Percentiles rank a stretch among this genome's conserved stretches.
phyloP scores from a whole-genome alignment of 352 stramenopile species.

The Phytophthora pinifolia region DNA sequence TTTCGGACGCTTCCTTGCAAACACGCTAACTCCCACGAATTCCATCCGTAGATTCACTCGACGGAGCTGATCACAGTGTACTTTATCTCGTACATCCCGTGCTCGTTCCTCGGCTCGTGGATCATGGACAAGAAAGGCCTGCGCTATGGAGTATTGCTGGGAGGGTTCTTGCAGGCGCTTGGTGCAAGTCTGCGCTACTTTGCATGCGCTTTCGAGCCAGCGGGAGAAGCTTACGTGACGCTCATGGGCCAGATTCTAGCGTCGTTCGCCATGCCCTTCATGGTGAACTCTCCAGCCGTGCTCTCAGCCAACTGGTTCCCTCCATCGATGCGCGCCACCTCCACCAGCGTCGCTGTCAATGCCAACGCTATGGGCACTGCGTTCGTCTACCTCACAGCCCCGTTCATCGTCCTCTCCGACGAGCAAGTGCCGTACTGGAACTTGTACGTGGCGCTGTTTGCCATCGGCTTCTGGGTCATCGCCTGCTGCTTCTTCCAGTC shows the following conservation, averaged over 20 bases:
- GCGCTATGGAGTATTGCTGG: slow-evolving; percentile 52
- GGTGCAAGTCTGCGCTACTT: slow-evolving; percentile 49
- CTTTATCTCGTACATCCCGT: slow-evolving; percentile 72
- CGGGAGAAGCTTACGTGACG: slow-evolving; percentile 34
- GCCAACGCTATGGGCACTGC: slow-evolving; percentile 65
- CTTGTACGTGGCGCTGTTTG: slow-evolving; percentile 35
- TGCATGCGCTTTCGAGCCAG: slow-evolving; percentile 24
- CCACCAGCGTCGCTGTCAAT: slow-evolving; percentile 69
- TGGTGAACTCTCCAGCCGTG: slow-evolving; percentile 71
- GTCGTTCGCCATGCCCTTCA: slow-evolving; percentile 73
- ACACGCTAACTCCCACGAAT: neutral
- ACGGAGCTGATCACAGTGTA: slow-evolving; percentile 73
- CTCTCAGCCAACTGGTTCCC: slow-evolving; percentile 74
- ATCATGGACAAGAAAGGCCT: slow-evolving; percentile 72
- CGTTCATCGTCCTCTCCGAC: slow-evolving; percentile 41
- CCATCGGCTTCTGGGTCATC: slow-evolving; percentile 22
- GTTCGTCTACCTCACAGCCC: slow-evolving; percentile 49
- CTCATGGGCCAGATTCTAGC: slow-evolving; percentile 58
- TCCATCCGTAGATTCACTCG: slow-evolving; percentile 40
- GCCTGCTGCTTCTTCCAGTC: slow-evolving; percentile 38
- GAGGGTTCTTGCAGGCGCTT: slow-evolving; percentile 47
- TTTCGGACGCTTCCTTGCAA: neutral
- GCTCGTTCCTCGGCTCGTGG: slow-evolving; percentile 70
- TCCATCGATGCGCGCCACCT: slow-evolving; percentile 49
- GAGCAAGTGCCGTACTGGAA: slow-evolving; percentile 44